These are phyloP conservation scores for Pichia sp. DNA, from an alignment of 1,139 yeast species.

Conservation along the genomic window DNA sequence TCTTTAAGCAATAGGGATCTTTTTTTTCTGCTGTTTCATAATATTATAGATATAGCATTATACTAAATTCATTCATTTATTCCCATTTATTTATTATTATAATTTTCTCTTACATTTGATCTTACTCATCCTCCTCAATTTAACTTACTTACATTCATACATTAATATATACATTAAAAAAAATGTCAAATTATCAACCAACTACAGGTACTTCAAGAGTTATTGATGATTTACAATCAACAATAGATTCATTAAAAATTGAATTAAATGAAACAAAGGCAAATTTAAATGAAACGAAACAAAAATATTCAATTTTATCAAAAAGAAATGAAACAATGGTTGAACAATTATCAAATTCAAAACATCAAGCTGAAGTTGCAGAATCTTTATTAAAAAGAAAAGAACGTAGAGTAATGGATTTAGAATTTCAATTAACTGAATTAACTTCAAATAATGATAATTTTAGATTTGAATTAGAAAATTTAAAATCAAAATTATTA, in stretches of 20 bases:
- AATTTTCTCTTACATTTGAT: not conserved
- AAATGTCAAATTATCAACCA: slow-evolving; percentile 3
- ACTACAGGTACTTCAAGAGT: slow-evolving; percentile 26
- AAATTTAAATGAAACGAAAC: slow-evolving; percentile 44
- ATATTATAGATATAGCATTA: too few species aligned
- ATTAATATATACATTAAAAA: not conserved
- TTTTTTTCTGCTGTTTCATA: too few species aligned
- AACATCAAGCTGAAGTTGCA: slow-evolving; percentile 65
- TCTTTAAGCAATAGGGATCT: too few species aligned
- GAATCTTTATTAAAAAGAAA: slow-evolving; percentile 57
- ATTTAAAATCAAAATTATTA: slow-evolving; percentile 44
- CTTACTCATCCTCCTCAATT: not conserved
- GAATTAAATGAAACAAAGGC: slow-evolving; percentile 39
- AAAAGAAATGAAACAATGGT: slow-evolving; percentile 53
- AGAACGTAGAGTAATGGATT: slow-evolving; percentile 55
- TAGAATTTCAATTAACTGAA: slow-evolving; percentile 50
- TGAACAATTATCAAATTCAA: slow-evolving; percentile 63
- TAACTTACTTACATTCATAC: too few species aligned
- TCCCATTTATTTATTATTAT: too few species aligned
- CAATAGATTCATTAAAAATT: slow-evolving; percentile 25
- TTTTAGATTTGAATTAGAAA: slow-evolving; percentile 41
- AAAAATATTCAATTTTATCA: slow-evolving; percentile 42
- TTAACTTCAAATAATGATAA: slow-evolving; percentile 40
- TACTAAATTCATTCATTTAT: too few species aligned
- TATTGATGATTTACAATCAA: slow-evolving; percentile 26